phyloP scores from a whole-genome alignment of 495 filamentous ascomycete species.

The Hyaloscypha hepaticicola region DNA sequence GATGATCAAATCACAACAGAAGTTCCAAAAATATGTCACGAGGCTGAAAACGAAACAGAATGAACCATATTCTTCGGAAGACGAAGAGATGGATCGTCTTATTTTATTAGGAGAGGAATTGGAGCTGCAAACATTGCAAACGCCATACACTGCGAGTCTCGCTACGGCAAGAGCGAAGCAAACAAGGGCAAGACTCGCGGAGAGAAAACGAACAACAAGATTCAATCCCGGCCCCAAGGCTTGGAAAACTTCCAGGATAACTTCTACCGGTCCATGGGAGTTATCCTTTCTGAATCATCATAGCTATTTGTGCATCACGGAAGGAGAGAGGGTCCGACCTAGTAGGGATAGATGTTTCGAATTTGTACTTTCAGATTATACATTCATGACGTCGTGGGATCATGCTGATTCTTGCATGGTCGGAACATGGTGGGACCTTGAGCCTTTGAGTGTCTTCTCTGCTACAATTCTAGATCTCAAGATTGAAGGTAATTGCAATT shows the following conservation, averaged over 20 bases:
- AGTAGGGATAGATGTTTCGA: conserved; percentile 13
- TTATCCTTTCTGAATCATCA: conserved; percentile 18
- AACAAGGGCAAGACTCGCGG: conserved; percentile 7
- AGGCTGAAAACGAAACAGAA: conserved; percentile 12
- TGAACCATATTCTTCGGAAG: conserved; percentile 15
- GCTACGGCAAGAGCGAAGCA: conserved; percentile 9
- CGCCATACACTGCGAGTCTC: conserved; percentile 4
- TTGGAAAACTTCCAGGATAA: conserved; percentile 7
- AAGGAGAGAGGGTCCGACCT: background rate
- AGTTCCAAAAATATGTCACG: conserved; percentile 11
- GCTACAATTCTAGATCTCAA: conserved; percentile 16
- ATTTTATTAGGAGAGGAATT: conserved; percentile 18
- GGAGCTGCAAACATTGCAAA: background rate
- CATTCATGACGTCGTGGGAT: conserved; percentile 24
- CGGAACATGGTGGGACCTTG: conserved; percentile 24
- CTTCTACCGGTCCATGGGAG: conserved; percentile 19
- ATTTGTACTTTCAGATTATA: conserved; percentile 20
- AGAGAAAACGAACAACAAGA: conserved; percentile 14
- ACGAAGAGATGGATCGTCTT: conserved; percentile 17
- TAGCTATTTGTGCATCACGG: background rate
- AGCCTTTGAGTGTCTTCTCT: conserved; percentile 10
- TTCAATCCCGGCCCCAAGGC: conserved; percentile 15
- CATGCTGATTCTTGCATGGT: conserved; percentile 9
- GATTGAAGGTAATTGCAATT: background rate
- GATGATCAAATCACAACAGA: background rate